phyloP scores from a whole-genome alignment of 2,329 filamentous ascomycete genomes.

The Talaromyces sp. region DNA sequence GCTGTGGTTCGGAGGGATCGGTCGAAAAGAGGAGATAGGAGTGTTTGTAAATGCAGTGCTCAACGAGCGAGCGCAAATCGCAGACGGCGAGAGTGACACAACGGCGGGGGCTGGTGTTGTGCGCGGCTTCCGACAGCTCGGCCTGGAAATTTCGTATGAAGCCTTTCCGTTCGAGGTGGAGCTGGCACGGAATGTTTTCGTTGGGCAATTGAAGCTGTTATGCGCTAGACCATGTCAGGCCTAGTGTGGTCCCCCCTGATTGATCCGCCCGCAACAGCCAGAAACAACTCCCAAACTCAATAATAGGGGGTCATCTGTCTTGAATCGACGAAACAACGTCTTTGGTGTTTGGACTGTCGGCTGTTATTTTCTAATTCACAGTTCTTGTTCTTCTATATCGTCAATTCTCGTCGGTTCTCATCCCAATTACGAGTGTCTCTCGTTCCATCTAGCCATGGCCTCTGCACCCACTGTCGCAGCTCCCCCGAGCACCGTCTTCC shows the following conservation, averaged over 20 bases:
- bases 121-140: background rate
- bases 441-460: conserved; percentile 57
- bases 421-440: background rate
- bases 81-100: background rate
- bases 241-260: conserved; percentile 36
- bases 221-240: conserved; percentile 29
- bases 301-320: conserved; percentile 4
- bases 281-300: conserved; percentile 16
- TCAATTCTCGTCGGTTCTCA: background rate
- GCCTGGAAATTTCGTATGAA: conserved; percentile 9
- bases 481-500: conserved; percentile 61
- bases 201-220: conserved; percentile 12
- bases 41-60: background rate
- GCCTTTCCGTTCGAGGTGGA: conserved; percentile 6
- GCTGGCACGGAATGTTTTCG: background rate
- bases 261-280: conserved; percentile 10
- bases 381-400: conserved; percentile 1
- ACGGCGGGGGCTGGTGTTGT: conserved; percentile 2
- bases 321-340: background rate
- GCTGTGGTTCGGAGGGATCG: background rate
- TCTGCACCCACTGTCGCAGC: conserved; percentile 54
- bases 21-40: background rate
- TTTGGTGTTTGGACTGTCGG: background rate
- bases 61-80: background rate
- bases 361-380: conserved; percentile 1